These are phyloP conservation scores for Annulohypoxylon moriforme DNA, from an alignment of 495 filamentous ascomycete genomes.

Conservation along the genomic window DNA sequence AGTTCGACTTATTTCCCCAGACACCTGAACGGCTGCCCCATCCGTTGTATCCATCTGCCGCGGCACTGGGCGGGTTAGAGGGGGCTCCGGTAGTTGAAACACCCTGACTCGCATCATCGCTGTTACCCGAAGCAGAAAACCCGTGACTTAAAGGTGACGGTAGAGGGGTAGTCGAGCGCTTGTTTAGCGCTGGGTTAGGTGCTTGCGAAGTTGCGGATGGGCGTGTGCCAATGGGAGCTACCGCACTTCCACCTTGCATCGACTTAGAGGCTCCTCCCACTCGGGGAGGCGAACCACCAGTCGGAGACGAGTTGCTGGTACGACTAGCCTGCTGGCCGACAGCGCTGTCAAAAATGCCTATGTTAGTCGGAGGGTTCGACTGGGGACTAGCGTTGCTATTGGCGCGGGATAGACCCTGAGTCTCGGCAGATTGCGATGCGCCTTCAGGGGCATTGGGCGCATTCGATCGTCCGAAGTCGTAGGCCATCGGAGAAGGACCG, in stretches of 20 bases:
- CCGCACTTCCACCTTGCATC: slow-evolving; percentile 64
- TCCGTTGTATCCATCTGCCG: slow-evolving; percentile 62
- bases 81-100: slow-evolving; percentile 48
- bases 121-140: slow-evolving; percentile 64
- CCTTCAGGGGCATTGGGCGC: slow-evolving; percentile 56
- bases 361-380: slow-evolving; percentile 76
- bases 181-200: slow-evolving; percentile 76
- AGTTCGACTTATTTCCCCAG: slow-evolving; percentile 77
- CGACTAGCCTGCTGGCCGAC: slow-evolving; percentile 79
- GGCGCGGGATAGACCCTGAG: slow-evolving; percentile 77
- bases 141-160: slow-evolving; percentile 89
- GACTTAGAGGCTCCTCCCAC: slow-evolving; percentile 65
- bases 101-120: slow-evolving; percentile 46
- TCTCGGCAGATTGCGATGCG: slow-evolving; percentile 59
- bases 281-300: slow-evolving; percentile 82
- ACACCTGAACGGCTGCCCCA: slow-evolving; percentile 79
- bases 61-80: slow-evolving; percentile 54
- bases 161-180: slow-evolving; percentile 89
- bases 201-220: slow-evolving; percentile 67
- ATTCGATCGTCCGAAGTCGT: slow-evolving; percentile 56
- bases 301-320: slow-evolving; percentile 89
- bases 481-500: slow-evolving; percentile 66
- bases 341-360: slow-evolving; percentile 72
- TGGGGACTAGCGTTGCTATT: slow-evolving; percentile 84
- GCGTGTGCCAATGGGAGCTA: slow-evolving; percentile 94